Evolutionary conservation across 768 basidiomycete species (phyloP), one percentile per base, ranked within the genome.

Genomic region (Mycena olivaceomarginata): DNA sequence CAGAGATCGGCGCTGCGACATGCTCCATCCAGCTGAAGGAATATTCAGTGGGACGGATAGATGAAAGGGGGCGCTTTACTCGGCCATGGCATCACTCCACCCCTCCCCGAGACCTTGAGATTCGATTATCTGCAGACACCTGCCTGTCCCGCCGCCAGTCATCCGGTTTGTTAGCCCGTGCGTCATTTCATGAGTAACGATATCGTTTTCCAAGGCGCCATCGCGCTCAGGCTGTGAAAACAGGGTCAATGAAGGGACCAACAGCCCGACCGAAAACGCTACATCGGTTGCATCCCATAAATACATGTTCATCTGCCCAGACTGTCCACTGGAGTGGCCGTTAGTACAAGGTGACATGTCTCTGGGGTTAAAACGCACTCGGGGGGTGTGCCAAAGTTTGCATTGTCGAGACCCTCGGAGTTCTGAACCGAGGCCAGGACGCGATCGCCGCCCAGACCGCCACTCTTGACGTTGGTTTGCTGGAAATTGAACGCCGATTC

Each of bases 71-170:
- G 22, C 5, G 40, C 12, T 70, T 2, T 40, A 76, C 67, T 76
- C 70, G 5, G 75, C 75, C 69, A 76, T 65, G 0, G 75, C 69
- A 79, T 88, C 89, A n/a, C 87, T 87, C 89, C 89, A 90, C 39
- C 89, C 89, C 81, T 91, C 90, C 25, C 89, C 90, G 86, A 90
- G 37, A 6, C 72, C 72, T 18, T 63, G 41, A 1, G 64, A 48
- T 15, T 73, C 72, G 4, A 40, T 39, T 22, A n/a, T 59, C 41
- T 57, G 51, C 16, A 73, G 43, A 22, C 64, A 73, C 4, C 22
- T 11, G 45, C 22, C 56, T 0, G 72, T 73, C 8, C 72, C 72
- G 3, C 72, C 72, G 18, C 72, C 72, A 0, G 72, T 73, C 72
- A 73, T 43, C 40, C 64, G 64, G 53, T 67, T 57, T 2, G 72